Percentiles rank a stretch among this genome's conserved stretches.
These are phyloP conservation scores for Flaveria ramosissima DNA, from an alignment of 129 eudicot species.

Conservation along the genomic window DNA sequence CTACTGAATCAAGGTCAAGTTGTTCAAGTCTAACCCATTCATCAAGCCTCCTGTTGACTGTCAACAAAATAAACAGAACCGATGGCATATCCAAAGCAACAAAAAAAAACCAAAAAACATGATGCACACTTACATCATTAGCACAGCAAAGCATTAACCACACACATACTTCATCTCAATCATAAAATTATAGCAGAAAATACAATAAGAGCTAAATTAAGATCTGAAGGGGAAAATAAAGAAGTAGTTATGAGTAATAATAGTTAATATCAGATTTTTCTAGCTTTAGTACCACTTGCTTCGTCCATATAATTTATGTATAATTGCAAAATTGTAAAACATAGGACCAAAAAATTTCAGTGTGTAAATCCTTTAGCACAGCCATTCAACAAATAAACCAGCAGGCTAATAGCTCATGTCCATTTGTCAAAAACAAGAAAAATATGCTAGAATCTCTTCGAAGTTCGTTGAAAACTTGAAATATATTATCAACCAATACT, in stretches of 20 bases:
- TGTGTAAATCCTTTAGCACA: not conserved
- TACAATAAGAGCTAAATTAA: not conserved
- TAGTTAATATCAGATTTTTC: not conserved
- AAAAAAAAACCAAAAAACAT: not conserved
- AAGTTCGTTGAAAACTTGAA: not conserved
- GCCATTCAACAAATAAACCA: not conserved
- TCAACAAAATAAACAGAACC: slow-evolving; percentile 17
- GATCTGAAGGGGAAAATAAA: not conserved
- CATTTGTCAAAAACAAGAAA: slow-evolving; percentile 5
- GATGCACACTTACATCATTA: not conserved
- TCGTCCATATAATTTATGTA: not conserved
- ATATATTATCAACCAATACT: not conserved
- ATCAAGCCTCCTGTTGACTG: slow-evolving; percentile 97
- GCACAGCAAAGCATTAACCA: not conserved
- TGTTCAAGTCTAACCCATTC: slow-evolving; percentile 98
- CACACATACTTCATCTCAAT: not conserved
- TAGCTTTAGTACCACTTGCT: not conserved
- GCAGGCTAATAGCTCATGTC: slow-evolving; percentile 18
- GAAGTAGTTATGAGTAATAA: not conserved
- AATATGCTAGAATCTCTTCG: not conserved
- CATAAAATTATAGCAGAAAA: not conserved
- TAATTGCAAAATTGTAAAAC: not conserved
- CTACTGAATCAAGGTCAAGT: slow-evolving; percentile 93
- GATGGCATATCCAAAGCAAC: slow-evolving; percentile 16
- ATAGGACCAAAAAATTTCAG: not conserved